phyloP scores from a whole-genome alignment of 2,329 filamentous ascomycete genomes.

The Aspergillus udagawae region DNA sequence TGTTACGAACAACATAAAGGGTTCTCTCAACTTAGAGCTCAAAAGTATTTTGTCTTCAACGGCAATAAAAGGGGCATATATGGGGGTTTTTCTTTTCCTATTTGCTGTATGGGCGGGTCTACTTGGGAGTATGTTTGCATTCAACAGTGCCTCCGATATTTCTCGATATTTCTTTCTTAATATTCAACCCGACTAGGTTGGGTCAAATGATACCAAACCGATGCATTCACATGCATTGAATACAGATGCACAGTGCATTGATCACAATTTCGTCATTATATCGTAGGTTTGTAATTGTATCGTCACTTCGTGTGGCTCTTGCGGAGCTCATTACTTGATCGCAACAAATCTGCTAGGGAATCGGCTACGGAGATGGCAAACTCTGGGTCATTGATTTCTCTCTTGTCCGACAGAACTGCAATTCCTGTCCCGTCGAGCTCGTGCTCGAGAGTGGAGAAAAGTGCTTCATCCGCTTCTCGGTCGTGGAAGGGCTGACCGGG shows the following conservation, averaged over 20 bases:
- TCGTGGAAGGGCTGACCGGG: constrained; percentile 53
- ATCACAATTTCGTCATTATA: neutral
- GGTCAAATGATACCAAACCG: constrained; percentile 11
- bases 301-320: neutral
- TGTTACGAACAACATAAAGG: constrained; percentile 53
- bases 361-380: constrained; percentile 27
- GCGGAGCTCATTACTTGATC: neutral
- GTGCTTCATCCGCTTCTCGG: constrained; percentile 42
- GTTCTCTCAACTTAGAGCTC: constrained; percentile 39
- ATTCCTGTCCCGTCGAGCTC: constrained; percentile 50
- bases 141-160: constrained; percentile 31
- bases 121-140: constrained; percentile 35
- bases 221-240: neutral
- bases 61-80: constrained; percentile 47
- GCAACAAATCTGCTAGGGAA: constrained; percentile 14
- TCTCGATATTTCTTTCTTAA: constrained; percentile 22
- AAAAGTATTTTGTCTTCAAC: constrained; percentile 60
- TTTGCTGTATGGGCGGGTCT: constrained; percentile 26
- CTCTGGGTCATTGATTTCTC: constrained; percentile 26
- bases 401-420: constrained; percentile 45
- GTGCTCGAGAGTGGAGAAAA: constrained; percentile 47
- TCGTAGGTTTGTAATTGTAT: neutral
- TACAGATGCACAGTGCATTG: neutral
- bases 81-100: constrained; percentile 25
- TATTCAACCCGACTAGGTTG: constrained; percentile 14